Conservation (phyloP, 805 yeast species). For the Starmerella powellii region DNA sequence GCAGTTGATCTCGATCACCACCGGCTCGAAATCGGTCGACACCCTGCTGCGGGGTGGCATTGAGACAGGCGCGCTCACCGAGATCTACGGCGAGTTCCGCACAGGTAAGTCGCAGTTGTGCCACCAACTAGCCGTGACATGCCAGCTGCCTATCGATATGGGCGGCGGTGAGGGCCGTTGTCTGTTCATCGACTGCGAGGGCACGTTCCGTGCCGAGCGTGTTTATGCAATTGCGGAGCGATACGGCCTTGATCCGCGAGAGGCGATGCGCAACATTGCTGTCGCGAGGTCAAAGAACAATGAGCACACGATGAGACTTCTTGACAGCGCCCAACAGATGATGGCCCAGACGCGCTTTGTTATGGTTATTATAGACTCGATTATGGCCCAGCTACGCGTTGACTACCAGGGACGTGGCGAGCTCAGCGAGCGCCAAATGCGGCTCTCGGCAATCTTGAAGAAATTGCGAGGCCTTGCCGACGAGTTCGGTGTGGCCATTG, state of each 20-base stretch:
- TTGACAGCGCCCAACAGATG: slow-evolving; percentile 86
- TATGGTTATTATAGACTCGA: slow-evolving; percentile 84
- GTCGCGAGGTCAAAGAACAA: slow-evolving; percentile 96
- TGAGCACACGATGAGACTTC: slow-evolving; percentile 80
- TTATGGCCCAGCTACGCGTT: slow-evolving; percentile 91
- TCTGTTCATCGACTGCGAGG: slow-evolving; percentile 90
- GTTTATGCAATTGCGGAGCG: slow-evolving; percentile 81
- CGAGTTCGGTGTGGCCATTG: slow-evolving; percentile 94
- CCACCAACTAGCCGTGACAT: slow-evolving; percentile 91
- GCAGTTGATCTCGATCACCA: slow-evolving; percentile 82
- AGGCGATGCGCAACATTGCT: slow-evolving; percentile 92
- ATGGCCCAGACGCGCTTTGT: slow-evolving; percentile 92
- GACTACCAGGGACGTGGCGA: slow-evolving; percentile 95
- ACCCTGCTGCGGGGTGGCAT: slow-evolving; percentile 91
- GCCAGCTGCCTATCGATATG: slow-evolving; percentile 90
- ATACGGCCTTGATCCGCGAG: slow-evolving; percentile 83
- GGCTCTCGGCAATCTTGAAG: slow-evolving; percentile 86
- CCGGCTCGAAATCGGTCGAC: slow-evolving; percentile 90
- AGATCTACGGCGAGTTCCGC: slow-evolving; percentile 91
- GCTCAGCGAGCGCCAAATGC: slow-evolving; percentile 85
- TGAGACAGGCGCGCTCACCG: slow-evolving; percentile 95
- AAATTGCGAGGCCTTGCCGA: slow-evolving; percentile 87
- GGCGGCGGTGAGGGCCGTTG: slow-evolving; percentile 99
- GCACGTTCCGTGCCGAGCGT: slow-evolving; percentile 88
- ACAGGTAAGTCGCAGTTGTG: slow-evolving; percentile 96